Percentiles rank a stretch among this genome's conserved stretches.
These are phyloP conservation scores for Thymus mandschuricus DNA, from an alignment of 257 asterid species.

Conservation along the genomic window DNA sequence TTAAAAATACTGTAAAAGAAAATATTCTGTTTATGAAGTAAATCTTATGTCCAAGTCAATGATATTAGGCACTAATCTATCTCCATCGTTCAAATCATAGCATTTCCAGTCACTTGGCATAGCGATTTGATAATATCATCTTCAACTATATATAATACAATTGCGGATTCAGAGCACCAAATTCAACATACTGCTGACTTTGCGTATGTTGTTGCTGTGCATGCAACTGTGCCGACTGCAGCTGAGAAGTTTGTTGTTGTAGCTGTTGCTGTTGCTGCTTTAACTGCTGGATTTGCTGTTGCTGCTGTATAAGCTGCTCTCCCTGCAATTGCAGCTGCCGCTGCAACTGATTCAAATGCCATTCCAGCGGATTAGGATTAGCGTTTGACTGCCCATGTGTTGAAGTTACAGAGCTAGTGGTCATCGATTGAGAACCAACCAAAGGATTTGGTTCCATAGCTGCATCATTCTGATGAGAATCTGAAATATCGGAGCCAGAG, in stretches of 20 bases:
- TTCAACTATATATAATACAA: too few species aligned
- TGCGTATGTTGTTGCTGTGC: conserved; percentile 41
- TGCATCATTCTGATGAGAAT: conserved; percentile 71
- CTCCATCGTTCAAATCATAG: too few species aligned
- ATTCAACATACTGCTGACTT: background rate
- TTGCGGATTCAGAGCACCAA: too few species aligned
- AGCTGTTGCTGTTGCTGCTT: conserved; percentile 63
- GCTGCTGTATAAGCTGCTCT: conserved; percentile 83
- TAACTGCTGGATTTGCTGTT: conserved; percentile 67
- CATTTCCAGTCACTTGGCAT: too few species aligned
- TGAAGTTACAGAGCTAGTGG: conserved; percentile 54
- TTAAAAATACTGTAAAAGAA: too few species aligned
- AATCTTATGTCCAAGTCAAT: too few species aligned
- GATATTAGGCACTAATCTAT: too few species aligned
- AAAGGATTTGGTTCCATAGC: conserved; percentile 70
- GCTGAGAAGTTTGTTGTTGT: conserved; percentile 59
- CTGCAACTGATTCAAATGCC: conserved; percentile 44
- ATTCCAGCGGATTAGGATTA: too few species aligned
- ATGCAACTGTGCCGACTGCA: conserved; percentile 59
- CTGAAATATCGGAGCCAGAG: conserved; percentile 53
- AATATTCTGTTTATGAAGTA: too few species aligned
- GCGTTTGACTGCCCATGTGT: conserved; percentile 73
- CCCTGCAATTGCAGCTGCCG: conserved; percentile 73
- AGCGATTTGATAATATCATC: too few species aligned
- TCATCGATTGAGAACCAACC: conserved; percentile 70